Percentiles rank a stretch among this genome's conserved stretches.
Conservation (phyloP, 2,329 filamentous ascomycete genomes). For the Mycosphaerelloides madeirae region DNA sequence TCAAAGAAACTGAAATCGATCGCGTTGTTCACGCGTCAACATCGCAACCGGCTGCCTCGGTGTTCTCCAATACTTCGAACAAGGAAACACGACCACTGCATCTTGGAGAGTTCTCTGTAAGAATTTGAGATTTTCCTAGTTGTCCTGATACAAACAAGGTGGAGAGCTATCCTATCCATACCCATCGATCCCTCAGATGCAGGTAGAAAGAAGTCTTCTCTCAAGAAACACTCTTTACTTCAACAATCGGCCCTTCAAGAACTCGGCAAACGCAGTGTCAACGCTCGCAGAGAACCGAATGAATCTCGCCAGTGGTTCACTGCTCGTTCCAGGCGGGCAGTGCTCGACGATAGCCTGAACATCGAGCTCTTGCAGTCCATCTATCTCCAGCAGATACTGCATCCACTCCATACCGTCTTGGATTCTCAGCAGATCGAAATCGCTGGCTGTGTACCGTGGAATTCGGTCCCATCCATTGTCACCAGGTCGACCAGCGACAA, state of each 20-base stretch:
- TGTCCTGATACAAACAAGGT: too few relatives aligned
- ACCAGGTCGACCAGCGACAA: conserved; percentile 52
- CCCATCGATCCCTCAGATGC: not conserved
- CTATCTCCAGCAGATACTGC: conserved; percentile 50
- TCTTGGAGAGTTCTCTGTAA: too few relatives aligned
- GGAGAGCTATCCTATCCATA: too few relatives aligned
- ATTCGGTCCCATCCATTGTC: conserved; percentile 48
- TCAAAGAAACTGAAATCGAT: too few relatives aligned
- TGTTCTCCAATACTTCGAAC: too few relatives aligned
- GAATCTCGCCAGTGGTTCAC: conserved; percentile 53
- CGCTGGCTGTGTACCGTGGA: conserved; percentile 41
- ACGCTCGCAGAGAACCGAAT: conserved; percentile 58
- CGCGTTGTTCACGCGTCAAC: too few relatives aligned
- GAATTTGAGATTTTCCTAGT: too few relatives aligned
- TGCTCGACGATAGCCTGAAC: conserved; percentile 52
- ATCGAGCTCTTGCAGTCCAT: conserved; percentile 47
- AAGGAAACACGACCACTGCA: too few relatives aligned
- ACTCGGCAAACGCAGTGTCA: conserved; percentile 53
- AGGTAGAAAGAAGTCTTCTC: not conserved
- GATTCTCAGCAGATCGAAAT: conserved; percentile 44
- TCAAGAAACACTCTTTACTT: too few relatives aligned
- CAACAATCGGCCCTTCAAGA: conserved; percentile 36
- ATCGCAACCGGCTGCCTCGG: too few relatives aligned
- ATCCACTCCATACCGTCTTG: conserved; percentile 55
- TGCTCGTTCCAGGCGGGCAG: conserved; percentile 48